A percentile compares a stretch with the other conserved stretches of the same genome.
Evolutionary conservation across 1,284 basidiomycete species (phyloP).

Genomic region (Puccinia brachypodii): DNA sequence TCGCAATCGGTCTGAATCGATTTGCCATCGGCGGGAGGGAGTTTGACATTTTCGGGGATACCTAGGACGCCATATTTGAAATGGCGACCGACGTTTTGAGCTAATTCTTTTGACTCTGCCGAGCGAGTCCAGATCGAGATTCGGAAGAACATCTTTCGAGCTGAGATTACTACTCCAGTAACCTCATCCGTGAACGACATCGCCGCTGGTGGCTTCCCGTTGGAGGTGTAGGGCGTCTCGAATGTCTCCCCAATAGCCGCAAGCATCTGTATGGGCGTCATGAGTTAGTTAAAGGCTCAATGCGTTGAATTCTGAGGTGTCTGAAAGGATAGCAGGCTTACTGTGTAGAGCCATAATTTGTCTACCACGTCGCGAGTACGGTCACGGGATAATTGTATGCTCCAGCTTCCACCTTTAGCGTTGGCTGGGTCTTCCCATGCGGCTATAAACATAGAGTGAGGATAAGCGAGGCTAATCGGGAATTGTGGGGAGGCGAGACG

Average conservation of each 20-base stretch:
- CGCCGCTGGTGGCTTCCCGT: slow-evolving; percentile 64
- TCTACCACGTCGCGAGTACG: slow-evolving; percentile 83
- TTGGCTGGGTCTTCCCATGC: slow-evolving; percentile 66
- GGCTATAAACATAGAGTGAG: slow-evolving; percentile 50
- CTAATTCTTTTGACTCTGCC: slow-evolving; percentile 62
- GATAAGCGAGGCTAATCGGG: not conserved
- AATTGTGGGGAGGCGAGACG: not conserved
- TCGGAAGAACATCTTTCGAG: slow-evolving; percentile 91
- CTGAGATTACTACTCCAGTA: slow-evolving; percentile 92
- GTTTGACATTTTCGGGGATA: slow-evolving; percentile 70
- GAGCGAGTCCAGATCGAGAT: slow-evolving; percentile 91
- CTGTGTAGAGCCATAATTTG: slow-evolving; percentile 97
- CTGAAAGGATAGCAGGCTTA: too few relatives aligned
- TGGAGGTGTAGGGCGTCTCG: slow-evolving; percentile 67
- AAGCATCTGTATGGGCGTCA: slow-evolving; percentile 74
- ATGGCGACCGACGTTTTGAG: slow-evolving; percentile 69
- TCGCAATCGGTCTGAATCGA: slow-evolving; percentile 86
- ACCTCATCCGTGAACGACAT: slow-evolving; percentile 63
- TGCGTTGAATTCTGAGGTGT: not conserved
- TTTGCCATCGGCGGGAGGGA: slow-evolving; percentile 60
- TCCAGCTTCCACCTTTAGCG: slow-evolving; percentile 97
- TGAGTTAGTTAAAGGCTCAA: not conserved
- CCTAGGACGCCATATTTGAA: slow-evolving; percentile 91
- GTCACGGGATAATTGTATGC: slow-evolving; percentile 92
- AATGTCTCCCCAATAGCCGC: slow-evolving; percentile 96